Evolutionary conservation across 352 stramenopile species (phyloP).

Genomic region (Blastocystis sp.): DNA sequence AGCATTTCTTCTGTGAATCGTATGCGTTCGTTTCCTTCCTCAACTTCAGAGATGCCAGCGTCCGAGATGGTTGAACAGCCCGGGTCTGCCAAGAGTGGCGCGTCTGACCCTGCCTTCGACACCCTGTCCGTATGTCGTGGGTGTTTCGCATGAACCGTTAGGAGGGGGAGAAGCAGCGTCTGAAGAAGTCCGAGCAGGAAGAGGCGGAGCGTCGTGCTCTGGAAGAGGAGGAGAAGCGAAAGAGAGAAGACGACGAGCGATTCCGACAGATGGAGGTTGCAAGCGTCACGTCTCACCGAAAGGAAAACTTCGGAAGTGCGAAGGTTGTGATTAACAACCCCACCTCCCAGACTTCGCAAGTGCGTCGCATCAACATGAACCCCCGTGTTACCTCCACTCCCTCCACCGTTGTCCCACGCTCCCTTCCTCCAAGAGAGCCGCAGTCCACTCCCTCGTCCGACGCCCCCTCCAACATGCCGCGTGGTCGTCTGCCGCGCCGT

Average conservation of each 20-base stretch:
- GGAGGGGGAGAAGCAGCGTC: background rate
- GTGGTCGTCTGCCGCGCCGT: background rate
- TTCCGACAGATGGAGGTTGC: conserved; percentile 15
- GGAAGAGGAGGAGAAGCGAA: background rate
- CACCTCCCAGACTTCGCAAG: background rate
- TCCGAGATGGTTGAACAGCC: too few relatives aligned
- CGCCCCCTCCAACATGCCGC: background rate
- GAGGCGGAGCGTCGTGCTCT: background rate
- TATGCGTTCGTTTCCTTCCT: too few relatives aligned
- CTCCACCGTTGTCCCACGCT: too few relatives aligned
- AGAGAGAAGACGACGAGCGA: conserved; percentile 19
- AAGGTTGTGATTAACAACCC: background rate
- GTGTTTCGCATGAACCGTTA: too few relatives aligned
- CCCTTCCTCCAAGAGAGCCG: too few relatives aligned
- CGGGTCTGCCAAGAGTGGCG: too few relatives aligned
- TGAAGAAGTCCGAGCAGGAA: background rate
- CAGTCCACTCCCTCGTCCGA: background rate
- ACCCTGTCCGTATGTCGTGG: too few relatives aligned
- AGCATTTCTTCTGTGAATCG: background rate
- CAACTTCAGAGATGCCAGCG: too few relatives aligned
- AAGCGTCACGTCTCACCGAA: background rate
- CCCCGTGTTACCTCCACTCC: background rate
- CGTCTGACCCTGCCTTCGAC: too few relatives aligned
- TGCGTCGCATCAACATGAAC: background rate
- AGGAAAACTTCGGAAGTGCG: background rate